Percentiles rank a stretch among this genome's conserved stretches.
Conservation (phyloP, 768 basidiomycete species). For the Rhizopogon sp. region DNA sequence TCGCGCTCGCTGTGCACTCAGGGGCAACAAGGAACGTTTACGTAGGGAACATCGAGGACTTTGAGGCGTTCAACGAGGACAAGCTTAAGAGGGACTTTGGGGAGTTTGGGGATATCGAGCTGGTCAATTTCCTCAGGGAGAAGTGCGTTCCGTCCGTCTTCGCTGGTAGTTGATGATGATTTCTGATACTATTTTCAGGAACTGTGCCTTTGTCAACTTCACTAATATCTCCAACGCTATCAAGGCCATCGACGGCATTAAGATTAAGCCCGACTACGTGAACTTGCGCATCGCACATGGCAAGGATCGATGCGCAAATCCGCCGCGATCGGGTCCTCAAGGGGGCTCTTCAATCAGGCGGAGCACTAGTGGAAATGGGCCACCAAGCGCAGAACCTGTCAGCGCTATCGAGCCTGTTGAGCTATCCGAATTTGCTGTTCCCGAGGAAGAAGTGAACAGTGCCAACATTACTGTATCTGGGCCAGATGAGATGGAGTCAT, state of each 20-base stretch:
- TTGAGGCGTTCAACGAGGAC: slow-evolving; percentile 87
- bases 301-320: slow-evolving; percentile 93
- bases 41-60: slow-evolving; percentile 93
- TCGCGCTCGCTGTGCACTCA: slow-evolving; percentile 84
- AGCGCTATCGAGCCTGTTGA: background rate
- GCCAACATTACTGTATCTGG: background rate
- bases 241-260: slow-evolving; percentile 97
- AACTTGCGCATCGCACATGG: slow-evolving; percentile 90
- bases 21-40: slow-evolving; percentile 98
- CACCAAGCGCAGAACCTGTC: slow-evolving; percentile 9
- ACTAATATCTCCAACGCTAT: slow-evolving; percentile 93
- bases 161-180: background rate
- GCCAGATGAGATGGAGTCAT: background rate
- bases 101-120: slow-evolving; percentile 94
- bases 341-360: slow-evolving; percentile 51
- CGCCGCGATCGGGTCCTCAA: slow-evolving; percentile 79
- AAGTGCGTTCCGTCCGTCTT: slow-evolving; percentile 43
- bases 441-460: background rate
- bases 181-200: slow-evolving; percentile 41
- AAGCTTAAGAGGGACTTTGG: slow-evolving; percentile 90
- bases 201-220: slow-evolving; percentile 95
- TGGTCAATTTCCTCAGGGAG: slow-evolving; percentile 93
- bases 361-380: slow-evolving; percentile 40
- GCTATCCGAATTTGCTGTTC: background rate
- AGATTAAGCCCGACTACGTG: slow-evolving; percentile 86